Evolutionary conservation across 192 early-diverging fungal species (phyloP), one percentile per base, ranked within the genome.

Genomic region (Rhizoclosmatium globosum): DNA sequence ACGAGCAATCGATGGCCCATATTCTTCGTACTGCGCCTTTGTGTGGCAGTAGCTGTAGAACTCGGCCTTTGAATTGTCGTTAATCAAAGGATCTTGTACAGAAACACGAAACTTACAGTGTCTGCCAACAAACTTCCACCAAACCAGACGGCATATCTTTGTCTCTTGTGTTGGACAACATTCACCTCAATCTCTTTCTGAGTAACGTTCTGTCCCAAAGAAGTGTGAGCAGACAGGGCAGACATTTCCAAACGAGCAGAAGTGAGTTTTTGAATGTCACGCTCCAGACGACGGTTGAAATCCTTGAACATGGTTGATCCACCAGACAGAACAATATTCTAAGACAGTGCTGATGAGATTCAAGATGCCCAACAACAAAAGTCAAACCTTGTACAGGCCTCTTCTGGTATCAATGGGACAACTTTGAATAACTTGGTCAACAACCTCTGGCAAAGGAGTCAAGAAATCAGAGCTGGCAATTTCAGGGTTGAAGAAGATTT

Each of bases 301-400:
- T 95, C 95, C 81, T 98, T 97, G 88, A 95, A 99, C 98, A 99
- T 99, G 65, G 98, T 99, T 39, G 96, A 98, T 47, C 98, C 98
- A 72, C 98, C 98, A 53, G 97, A 98, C 42, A 99, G 85, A 42
- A 99, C 98, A 91, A 99, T 99, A 85, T 99, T 98, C 94, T 95
- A 86, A 3, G 68, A 21, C 11, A 61, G 74, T 23, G 31, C 71
- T 47, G 21, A 19, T 68, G 47, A 79, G 11, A 64, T 45, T 72
- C 11, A 6, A 21, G 59, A 71, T 0, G 53, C 19, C 19, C 15
- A 71, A 71, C 13, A 65, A 41, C 44, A 19, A 19, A 11, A 61
- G 9, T 70, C 61, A 11, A 82, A 92, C 93, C 88, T 93, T 98
- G 89, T 98, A 99, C 21, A 99, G 89, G 43, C 98, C 98, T 81